phyloP scores from a whole-genome alignment of 208 protist species.

The Acanthamoeba lenticulata region DNA sequence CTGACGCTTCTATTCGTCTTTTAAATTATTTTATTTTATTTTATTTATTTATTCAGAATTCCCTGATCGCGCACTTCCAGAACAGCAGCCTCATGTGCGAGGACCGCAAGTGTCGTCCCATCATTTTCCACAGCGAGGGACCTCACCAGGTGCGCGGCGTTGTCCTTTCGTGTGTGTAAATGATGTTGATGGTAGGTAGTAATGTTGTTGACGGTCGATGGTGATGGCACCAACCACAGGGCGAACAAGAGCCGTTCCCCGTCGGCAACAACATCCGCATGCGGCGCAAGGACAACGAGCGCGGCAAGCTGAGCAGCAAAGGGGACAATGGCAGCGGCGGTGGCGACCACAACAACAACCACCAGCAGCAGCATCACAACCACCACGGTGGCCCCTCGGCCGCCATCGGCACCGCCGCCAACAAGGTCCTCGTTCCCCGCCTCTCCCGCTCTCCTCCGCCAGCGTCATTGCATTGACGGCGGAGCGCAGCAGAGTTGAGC shows the following conservation, averaged over 20 bases:
- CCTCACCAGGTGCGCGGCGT: neutral
- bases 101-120: slow-evolving; percentile 47
- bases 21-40: too few relatives aligned
- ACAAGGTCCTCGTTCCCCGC: too few relatives aligned
- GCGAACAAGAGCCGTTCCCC: slow-evolving; percentile 58
- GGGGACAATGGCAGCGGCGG: neutral
- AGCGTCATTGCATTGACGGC: too few relatives aligned
- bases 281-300: slow-evolving; percentile 16
- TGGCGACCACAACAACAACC: neutral
- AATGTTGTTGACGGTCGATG: too few relatives aligned
- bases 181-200: too few relatives aligned
- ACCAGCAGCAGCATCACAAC: neutral
- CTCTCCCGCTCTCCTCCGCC: neutral
- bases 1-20: too few relatives aligned
- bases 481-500: neutral
- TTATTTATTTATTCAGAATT: too few relatives aligned
- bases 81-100: slow-evolving; percentile 43
- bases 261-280: slow-evolving; percentile 40
- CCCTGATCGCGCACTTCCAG: slow-evolving; percentile 51
- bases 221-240: too few relatives aligned
- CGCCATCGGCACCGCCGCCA: too few relatives aligned
- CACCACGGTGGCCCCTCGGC: neutral
- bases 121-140: slow-evolving; percentile 64
- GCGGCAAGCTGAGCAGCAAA: too few relatives aligned
- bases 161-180: too few relatives aligned